These are phyloP conservation scores for Xylaria sp. DNA, from an alignment of 2,329 filamentous ascomycete genomes.

Conservation along the genomic window DNA sequence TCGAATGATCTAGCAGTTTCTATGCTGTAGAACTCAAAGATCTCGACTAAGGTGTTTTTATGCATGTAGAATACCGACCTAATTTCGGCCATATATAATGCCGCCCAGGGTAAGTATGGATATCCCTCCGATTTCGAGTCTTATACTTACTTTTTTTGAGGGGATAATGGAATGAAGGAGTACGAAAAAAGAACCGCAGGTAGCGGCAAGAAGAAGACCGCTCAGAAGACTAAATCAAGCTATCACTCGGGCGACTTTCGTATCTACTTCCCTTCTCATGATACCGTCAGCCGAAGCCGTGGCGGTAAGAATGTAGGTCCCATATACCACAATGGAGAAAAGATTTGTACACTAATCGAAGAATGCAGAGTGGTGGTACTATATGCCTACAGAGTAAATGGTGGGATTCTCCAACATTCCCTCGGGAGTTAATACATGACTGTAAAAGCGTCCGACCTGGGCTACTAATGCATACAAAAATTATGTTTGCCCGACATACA, in stretches of 20 bases:
- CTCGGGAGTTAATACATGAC: slow-evolving; percentile 76
- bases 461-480: slow-evolving; percentile 89
- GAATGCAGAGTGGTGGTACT: slow-evolving; percentile 75
- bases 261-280: slow-evolving; percentile 81
- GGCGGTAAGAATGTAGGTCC: slow-evolving; percentile 67
- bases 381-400: slow-evolving; percentile 80
- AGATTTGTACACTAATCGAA: slow-evolving; percentile 23
- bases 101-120: slow-evolving; percentile 60
- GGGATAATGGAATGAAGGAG: slow-evolving; percentile 58
- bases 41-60: neutral
- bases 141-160: slow-evolving; percentile 38
- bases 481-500: slow-evolving; percentile 62
- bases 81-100: slow-evolving; percentile 65
- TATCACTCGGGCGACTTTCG: slow-evolving; percentile 64
- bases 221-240: slow-evolving; percentile 38
- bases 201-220: slow-evolving; percentile 45
- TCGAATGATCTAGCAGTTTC: neutral
- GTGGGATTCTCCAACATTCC: slow-evolving; percentile 78
- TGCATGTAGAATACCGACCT: slow-evolving; percentile 67
- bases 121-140: neutral
- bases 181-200: slow-evolving; percentile 53
- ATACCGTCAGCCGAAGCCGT: slow-evolving; percentile 73
- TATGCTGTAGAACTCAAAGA: no score
- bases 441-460: slow-evolving; percentile 76
- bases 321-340: neutral